These are phyloP conservation scores for Blastomyces parvus DNA, from an alignment of 2,329 filamentous ascomycete genomes.

Conservation along the genomic window DNA sequence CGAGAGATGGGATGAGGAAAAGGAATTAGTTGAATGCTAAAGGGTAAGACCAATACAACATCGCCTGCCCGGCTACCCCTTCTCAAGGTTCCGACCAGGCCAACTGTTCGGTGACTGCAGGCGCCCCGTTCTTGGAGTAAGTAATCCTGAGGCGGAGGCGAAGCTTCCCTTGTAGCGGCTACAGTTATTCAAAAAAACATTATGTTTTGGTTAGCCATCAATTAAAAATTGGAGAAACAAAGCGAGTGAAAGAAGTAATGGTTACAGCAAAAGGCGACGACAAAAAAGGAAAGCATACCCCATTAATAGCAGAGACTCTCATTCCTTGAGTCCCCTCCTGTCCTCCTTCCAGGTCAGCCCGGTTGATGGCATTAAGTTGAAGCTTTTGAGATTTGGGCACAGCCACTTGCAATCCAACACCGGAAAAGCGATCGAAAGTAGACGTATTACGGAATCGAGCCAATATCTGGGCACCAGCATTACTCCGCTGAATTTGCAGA, in stretches of 20 bases:
- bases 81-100: conserved; percentile 77
- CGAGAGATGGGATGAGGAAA: background rate
- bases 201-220: background rate
- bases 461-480: conserved; percentile 62
- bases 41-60: background rate
- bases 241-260: background rate
- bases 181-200: background rate
- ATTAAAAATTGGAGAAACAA: background rate
- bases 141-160: conserved; percentile 77
- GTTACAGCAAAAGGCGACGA: background rate
- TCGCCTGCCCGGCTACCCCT: background rate
- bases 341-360: conserved; percentile 62
- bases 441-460: conserved; percentile 76
- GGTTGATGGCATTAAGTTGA: conserved; percentile 83
- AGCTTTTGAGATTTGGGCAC: conserved; percentile 95
- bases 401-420: conserved; percentile 80
- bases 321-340: conserved; percentile 83
- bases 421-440: conserved; percentile 54
- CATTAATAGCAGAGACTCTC: conserved; percentile 74
- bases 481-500: conserved; percentile 72
- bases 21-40: background rate
- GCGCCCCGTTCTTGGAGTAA: conserved; percentile 61
- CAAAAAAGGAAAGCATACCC: conserved; percentile 55
- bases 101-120: conserved; percentile 77
- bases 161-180: conserved; percentile 62